Evolutionary conservation across 805 yeast species (phyloP).

Genomic region (Candida michaelii): DNA sequence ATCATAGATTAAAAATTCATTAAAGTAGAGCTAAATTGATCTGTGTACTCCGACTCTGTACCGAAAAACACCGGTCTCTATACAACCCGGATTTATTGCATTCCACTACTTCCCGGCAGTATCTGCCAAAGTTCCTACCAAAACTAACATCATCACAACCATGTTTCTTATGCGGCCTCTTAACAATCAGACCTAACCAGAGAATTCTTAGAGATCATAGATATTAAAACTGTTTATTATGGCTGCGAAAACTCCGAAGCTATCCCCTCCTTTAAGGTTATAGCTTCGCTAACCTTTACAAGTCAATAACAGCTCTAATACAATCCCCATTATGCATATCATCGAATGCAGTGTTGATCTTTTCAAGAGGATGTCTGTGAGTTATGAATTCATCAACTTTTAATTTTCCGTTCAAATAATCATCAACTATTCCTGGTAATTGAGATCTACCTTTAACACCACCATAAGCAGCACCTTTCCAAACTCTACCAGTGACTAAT

Average conservation of each 20-base stretch:
- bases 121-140: too few species aligned
- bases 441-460: conserved; percentile 98
- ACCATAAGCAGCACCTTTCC: conserved; percentile 99
- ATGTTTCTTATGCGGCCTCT: too few species aligned
- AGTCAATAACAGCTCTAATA: conserved; percentile 82
- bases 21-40: too few species aligned
- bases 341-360: conserved; percentile 86
- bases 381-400: conserved; percentile 96
- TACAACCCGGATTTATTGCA: too few species aligned
- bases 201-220: neutral
- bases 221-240: neutral
- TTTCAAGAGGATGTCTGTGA: conserved; percentile 73
- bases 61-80: too few species aligned
- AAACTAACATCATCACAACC: too few species aligned
- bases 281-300: conserved; percentile 19
- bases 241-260: conserved; percentile 1
- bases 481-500: conserved; percentile 96
- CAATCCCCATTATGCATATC: conserved; percentile 94
- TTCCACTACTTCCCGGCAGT: too few species aligned
- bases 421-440: conserved; percentile 86
- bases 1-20: too few species aligned
- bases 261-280: neutral
- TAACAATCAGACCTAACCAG: too few species aligned
- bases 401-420: conserved; percentile 75
- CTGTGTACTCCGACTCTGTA: neutral